Evolutionary conservation across 176 grass and related monocot species (phyloP).

Genomic region (Raddia distichophylla): DNA sequence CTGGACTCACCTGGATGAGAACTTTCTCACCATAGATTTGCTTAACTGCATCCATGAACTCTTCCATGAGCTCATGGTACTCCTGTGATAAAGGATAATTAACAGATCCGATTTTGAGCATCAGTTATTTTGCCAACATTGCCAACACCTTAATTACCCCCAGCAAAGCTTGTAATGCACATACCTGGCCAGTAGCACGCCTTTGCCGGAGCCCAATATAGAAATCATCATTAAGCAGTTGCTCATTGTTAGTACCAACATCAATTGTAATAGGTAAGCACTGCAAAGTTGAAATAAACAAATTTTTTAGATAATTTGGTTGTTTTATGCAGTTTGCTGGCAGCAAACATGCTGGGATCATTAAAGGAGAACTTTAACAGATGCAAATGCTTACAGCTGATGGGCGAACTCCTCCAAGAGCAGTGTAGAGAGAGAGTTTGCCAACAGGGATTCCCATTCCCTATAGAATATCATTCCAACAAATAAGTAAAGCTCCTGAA

Average conservation of each 20-base stretch:
- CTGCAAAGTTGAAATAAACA: constrained; percentile 51
- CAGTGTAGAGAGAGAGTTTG: constrained; percentile 97
- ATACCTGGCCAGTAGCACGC: constrained; percentile 88
- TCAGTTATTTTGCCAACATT: background rate
- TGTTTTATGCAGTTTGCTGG: constrained; percentile 14
- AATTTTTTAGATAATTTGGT: background rate
- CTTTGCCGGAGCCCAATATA: constrained; percentile 92
- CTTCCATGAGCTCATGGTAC: constrained; percentile 86
- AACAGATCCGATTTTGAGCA: constrained; percentile 30
- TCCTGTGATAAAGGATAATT: constrained; percentile 58
- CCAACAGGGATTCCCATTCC: constrained; percentile 99
- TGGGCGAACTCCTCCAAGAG: constrained; percentile 89
- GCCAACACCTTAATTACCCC: background rate
- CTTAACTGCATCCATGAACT: constrained; percentile 93
- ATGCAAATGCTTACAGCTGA: constrained; percentile 71
- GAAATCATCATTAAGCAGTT: constrained; percentile 88
- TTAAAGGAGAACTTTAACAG: background rate
- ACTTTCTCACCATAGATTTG: constrained; percentile 97
- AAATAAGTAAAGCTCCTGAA: constrained; percentile 35
- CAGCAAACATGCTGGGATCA: background rate
- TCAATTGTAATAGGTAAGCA: constrained; percentile 98
- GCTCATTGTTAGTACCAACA: constrained; percentile 91
- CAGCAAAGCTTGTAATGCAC: constrained; percentile 6
- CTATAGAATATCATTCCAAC: constrained; percentile 56
- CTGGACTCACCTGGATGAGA: constrained; percentile 76